phyloP scores from a whole-genome alignment of 345 rosid species.

The Hibiscus trionum region DNA sequence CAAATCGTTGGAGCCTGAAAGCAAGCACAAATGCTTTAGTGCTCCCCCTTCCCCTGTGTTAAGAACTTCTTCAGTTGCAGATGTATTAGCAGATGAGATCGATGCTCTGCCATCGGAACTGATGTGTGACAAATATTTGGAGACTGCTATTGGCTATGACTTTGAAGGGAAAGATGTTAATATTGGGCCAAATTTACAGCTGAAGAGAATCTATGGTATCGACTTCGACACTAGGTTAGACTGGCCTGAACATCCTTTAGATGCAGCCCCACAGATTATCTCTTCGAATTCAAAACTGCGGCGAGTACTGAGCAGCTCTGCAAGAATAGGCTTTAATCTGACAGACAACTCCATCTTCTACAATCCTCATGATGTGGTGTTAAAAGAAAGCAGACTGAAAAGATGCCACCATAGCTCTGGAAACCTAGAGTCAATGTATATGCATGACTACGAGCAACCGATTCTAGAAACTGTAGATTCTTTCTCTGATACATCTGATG shows the following conservation, averaged over 20 bases:
- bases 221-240: conserved; percentile 38
- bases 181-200: conserved; percentile 27
- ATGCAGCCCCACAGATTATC: conserved; percentile 50
- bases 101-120: conserved; percentile 37
- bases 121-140: conserved; percentile 29
- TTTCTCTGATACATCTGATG: conserved; percentile 29
- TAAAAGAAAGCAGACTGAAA: conserved; percentile 36
- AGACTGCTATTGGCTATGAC: conserved; percentile 16
- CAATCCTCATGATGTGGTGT: conserved; percentile 28
- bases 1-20: conserved; percentile 47
- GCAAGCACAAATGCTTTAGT: conserved; percentile 55
- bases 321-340: conserved; percentile 46
- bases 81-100: conserved; percentile 49
- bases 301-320: conserved; percentile 66
- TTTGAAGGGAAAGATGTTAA: conserved; percentile 15
- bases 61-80: conserved; percentile 62
- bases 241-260: conserved; percentile 86
- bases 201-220: conserved; percentile 41
- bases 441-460: conserved; percentile 25
- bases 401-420: conserved; percentile 67
- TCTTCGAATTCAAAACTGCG: conserved; percentile 55
- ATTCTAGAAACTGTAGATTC: conserved; percentile 32
- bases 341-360: conserved; percentile 29
- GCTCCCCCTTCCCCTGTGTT: conserved; percentile 86
- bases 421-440: conserved; percentile 38